A percentile compares a stretch with the other conserved stretches of the same genome.
phyloP scores from a whole-genome alignment of 1,284 basidiomycete genomes.

The Pseudozyma thailandica region DNA sequence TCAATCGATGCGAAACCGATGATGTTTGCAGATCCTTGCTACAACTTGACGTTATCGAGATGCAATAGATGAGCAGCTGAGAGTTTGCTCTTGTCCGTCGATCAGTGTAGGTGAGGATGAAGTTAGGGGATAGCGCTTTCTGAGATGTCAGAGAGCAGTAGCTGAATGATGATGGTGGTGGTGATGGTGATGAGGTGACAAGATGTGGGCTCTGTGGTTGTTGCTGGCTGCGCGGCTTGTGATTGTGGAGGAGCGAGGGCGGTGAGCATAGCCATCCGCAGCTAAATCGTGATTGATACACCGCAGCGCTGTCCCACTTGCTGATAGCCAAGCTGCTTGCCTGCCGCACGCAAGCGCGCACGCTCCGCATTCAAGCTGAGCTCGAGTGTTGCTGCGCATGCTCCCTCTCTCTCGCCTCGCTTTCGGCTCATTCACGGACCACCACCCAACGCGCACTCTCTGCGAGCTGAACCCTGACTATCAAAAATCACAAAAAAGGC shows the following conservation, averaged over 20 bases:
- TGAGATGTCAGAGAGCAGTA: background rate
- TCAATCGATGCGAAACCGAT: no score
- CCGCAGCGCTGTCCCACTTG: background rate
- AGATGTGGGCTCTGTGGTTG: no score
- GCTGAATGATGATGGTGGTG: background rate
- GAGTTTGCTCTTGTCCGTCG: background rate
- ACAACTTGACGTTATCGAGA: background rate
- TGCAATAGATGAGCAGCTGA: background rate
- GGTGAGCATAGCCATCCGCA: no score
- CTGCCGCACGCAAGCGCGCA: background rate
- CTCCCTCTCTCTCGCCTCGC: background rate
- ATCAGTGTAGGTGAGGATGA: background rate
- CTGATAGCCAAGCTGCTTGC: conserved; percentile 1
- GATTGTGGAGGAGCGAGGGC: background rate
- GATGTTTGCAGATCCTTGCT: no score
- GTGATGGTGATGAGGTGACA: background rate
- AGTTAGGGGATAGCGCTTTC: background rate
- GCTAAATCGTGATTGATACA: background rate
- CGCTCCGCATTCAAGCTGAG: conserved; percentile 3
- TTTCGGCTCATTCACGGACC: conserved; percentile 10
- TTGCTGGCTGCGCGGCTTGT: no score
- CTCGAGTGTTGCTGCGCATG: background rate
- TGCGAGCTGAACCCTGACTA: background rate
- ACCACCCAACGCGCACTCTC: background rate
- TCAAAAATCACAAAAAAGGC: background rate